Evolutionary conservation across 2,329 filamentous ascomycete genomes (phyloP), one percentile per base, ranked within the genome.

Genomic region (Ramularia endophylla): DNA sequence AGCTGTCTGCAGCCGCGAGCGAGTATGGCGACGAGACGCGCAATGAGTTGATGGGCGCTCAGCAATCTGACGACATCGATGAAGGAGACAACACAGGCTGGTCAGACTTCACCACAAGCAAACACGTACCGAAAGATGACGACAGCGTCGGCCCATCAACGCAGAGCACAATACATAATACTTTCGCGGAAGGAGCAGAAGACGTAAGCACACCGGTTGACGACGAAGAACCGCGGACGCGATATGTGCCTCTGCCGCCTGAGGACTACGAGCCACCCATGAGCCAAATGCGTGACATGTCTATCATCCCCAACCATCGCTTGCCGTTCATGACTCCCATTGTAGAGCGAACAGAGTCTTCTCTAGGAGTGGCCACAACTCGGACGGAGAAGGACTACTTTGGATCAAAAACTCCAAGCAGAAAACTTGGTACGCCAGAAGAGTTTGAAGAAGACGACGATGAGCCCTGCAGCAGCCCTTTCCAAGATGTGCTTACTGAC

Each of bases 321-420:
- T 72, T 97, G 8, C 92, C 90, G 3, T 98, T 97, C 63, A 97
- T 98, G 92, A 98, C 92, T 0, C 92, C 92, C 1, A 98, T 98
- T 52, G 90, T 92, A 1, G 92, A 98, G 64, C 82, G 87, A 55
- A 98, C 92, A 0, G 92, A 98, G 65, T 85, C 82, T 8, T 95
- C 89, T 1, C 68, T 97, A 4, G 83, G 83, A 27, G 66, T 83
- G 30, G 75, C 77, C 4, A 80, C 77, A 19, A 73, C 78, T 38
- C 66, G 72, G 50, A 60, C 71, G 40, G 71, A 55, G 27, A 75
- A 77, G 62, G 74, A 75, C 51, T 75, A 75, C 62, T 70, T 80
- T 56, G 74, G 73, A 39, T 74, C 79, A 36, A 94, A 92, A 65
- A 94, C 87, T 4, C 88, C 88, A 12, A 87, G 80, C 53, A 83